Base-by-base conservation (phyloP, 805 yeast genomes). In the Pichia insulana region DNA sequence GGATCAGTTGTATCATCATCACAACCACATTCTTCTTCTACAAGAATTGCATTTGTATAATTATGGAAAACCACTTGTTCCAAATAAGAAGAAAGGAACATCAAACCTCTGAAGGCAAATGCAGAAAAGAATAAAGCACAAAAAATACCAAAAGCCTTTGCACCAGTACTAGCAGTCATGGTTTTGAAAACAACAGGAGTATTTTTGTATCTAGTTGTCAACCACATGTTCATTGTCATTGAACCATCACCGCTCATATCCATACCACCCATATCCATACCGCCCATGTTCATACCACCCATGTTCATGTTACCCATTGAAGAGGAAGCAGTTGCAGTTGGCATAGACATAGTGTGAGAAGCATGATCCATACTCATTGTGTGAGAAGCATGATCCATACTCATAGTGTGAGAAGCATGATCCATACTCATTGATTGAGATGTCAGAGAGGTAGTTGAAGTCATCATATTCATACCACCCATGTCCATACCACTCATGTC, bases 121-220 rank as follows among this genome's bases (percentile, higher is more conserved):
- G 80, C 78, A 2, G 74, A 63, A 22, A 72, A 73, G 55, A 83
- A 74, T 18, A 83, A 56, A 12, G 79, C 62, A 30, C 77, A 62
- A 54, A 83, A 83, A 13, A 83, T 81, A 19, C 90, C 94, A 58
- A 83, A 83, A 0, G 85, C 88, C 40, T 72, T 70, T 9, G 70
- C 87, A 20, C 73, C 73, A 34, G 62, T 64, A 2, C 64, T 50
- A 2, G 90, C 90, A 11, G 55, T 53, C 37, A 83, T 60, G 0
- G 63, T 61, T 44, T 68, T 61, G 62, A 83, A 83, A 5, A 83
- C 53, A 0, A 83, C 86, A 0, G 90, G 87, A 48, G 76, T 76
- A 33, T 68, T 60, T 2, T 58, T 48, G 59, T 66, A 83, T 2
- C 60, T 53, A 0, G 74, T 61, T 1, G 82, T 75, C 52, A 83